A percentile compares a stretch with the other conserved stretches of the same genome.
phyloP scores from a whole-genome alignment of 2,329 filamentous ascomycete species.

The Diaporthe velutina region DNA sequence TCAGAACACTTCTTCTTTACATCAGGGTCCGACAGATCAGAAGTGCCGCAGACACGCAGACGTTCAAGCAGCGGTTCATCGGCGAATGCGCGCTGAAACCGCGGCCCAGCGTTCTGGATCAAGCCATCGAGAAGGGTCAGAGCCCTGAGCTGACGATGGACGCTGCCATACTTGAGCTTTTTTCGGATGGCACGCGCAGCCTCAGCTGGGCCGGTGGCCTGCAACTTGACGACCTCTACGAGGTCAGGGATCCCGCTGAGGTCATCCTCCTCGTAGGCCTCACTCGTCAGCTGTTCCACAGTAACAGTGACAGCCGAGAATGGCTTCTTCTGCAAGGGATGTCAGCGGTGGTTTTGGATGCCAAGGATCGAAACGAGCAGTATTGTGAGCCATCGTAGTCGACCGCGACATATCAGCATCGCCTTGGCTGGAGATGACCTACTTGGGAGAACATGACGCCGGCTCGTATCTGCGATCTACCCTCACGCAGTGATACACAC shows the following conservation, averaged over 20 bases:
- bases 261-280: constrained; percentile 91
- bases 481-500: background rate
- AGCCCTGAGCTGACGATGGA: constrained; percentile 92
- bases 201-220: constrained; percentile 87
- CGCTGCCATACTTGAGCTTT: constrained; percentile 97
- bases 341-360: constrained; percentile 15
- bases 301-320: constrained; percentile 95
- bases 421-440: constrained; percentile 13
- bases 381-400: background rate
- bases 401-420: background rate
- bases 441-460: constrained; percentile 40
- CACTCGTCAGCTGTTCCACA: constrained; percentile 90
- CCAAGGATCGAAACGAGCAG: background rate
- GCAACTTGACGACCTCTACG: constrained; percentile 92
- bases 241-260: constrained; percentile 92
- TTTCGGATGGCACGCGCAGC: constrained; percentile 93
- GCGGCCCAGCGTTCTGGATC: constrained; percentile 91
- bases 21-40: constrained; percentile 84
- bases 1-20: constrained; percentile 91
- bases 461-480: background rate
- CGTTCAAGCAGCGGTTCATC: constrained; percentile 94
- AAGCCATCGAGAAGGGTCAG: constrained; percentile 91
- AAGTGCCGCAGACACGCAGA: constrained; percentile 87
- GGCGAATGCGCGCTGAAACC: constrained; percentile 88
- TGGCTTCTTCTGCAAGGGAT: constrained; percentile 76